These are phyloP conservation scores for Camellia sinensis DNA, from an alignment of 148 eudicot species.

Conservation along the genomic window DNA sequence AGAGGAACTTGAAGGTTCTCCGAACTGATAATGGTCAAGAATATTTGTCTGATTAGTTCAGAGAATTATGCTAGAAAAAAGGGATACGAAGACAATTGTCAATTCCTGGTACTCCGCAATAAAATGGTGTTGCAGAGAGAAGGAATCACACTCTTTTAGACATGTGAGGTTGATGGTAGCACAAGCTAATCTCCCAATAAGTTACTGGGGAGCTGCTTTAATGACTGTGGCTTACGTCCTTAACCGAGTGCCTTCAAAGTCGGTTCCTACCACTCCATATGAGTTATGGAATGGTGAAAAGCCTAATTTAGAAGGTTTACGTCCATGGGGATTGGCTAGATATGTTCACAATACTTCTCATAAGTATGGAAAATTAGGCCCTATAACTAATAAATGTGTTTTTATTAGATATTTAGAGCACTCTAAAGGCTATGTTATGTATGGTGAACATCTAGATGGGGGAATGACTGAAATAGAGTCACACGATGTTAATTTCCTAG, in stretches of 20 bases:
- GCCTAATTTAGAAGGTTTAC: background rate
- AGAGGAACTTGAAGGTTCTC: background rate
- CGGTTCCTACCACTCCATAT: background rate
- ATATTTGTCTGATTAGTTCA: background rate
- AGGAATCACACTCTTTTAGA: no score
- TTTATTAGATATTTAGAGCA: background rate
- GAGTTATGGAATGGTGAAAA: background rate
- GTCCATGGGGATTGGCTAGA: background rate
- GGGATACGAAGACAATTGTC: background rate
- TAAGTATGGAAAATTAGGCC: conserved; percentile 1
- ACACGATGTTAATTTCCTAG: background rate
- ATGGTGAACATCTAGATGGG: background rate
- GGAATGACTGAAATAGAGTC: background rate
- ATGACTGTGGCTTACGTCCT: background rate
- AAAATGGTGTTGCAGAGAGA: background rate
- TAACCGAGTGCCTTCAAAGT: background rate
- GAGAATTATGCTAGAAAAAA: background rate
- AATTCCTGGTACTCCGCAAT: background rate
- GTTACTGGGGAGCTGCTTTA: background rate
- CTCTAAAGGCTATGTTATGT: background rate
- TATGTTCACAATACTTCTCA: background rate
- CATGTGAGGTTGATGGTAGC: background rate
- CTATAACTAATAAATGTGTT: background rate
- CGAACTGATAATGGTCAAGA: background rate
- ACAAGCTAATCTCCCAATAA: background rate